These are phyloP conservation scores for Lentinus tigrinus DNA, from an alignment of 768 basidiomycete species.

Conservation along the genomic window DNA sequence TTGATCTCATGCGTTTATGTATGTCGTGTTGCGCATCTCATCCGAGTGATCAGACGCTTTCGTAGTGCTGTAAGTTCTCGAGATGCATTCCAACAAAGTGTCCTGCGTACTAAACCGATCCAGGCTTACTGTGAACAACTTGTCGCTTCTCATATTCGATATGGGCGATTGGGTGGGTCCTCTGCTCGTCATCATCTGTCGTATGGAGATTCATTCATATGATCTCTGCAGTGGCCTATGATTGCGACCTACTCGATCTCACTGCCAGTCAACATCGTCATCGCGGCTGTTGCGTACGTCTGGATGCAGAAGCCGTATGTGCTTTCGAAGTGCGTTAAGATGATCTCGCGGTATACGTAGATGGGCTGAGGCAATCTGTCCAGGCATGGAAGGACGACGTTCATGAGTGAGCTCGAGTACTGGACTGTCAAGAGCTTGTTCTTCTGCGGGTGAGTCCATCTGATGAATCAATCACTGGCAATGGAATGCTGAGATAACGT, in stretches of 20 bases:
- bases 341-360: no score
- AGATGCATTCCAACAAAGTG: no score
- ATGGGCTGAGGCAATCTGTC: not conserved
- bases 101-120: no score
- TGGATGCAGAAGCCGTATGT: constrained; percentile 7
- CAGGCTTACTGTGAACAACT: no score
- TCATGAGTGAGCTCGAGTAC: not conserved
- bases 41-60: not conserved
- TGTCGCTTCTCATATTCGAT: no score
- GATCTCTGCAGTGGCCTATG: constrained; percentile 11
- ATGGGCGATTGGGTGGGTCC: no score
- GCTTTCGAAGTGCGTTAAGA: not conserved
- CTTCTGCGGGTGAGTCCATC: not conserved
- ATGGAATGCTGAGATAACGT: not conserved
- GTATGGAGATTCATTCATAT: not conserved
- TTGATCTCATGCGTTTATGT: not conserved
- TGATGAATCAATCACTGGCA: no score
- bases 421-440: constrained; percentile 13
- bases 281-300: not conserved
- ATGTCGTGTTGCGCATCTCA: not conserved
- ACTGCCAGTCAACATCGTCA: not conserved
- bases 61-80: not conserved
- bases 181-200: not conserved
- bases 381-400: not conserved
- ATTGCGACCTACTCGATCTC: not conserved